Evolutionary conservation across 768 basidiomycete genomes (phyloP), one percentile per base, ranked within the genome.

Genomic region (Mycena galericulata): DNA sequence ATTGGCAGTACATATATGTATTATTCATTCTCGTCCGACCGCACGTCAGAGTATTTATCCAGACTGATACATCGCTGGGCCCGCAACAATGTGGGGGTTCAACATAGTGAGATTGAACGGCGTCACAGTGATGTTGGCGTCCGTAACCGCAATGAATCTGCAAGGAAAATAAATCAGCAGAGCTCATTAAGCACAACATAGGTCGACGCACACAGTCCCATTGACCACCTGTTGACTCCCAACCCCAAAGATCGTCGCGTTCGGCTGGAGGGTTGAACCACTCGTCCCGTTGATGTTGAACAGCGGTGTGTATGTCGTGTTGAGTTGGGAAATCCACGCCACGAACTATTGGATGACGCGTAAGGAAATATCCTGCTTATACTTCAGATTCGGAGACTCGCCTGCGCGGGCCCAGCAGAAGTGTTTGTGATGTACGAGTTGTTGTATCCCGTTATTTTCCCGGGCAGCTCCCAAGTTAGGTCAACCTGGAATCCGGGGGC

Each of bases 311-410:
- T 85, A 90, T 7, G 89, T 90, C 14, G 82, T 83, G 80, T 90
- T 91, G 58, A 90, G 77, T 75, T 90, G 88, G 24, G 82, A 84
- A 60, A 90, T 85, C 86, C 88, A 90, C 3, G 86, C 86, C 9
- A 83, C 85, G 65, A 79, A 89, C 83, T 86, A 22, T 14, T 14
- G 18, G 5, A 10, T 29, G 2, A 29, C 27, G n/a, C 2, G 22
- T 65, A 5, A 57, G 55, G 4, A 67, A n/a, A 71, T 58, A 4
- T 41, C 20, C 24, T 30, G 26, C 29, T 47, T 14, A 54, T 32
- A 29, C 20, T 20, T 10, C 15, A 27, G 29, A 62, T 14, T 9
- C 11, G 5, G 30, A 24, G 24, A 46, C 75, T 46, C 62, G 82
- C 85, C 79, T 83, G 79, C 24, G 86, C 78, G 17, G 72, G 65